phyloP scores from a whole-genome alignment of 441 rosid genomes.

The Gossypium laxum region DNA sequence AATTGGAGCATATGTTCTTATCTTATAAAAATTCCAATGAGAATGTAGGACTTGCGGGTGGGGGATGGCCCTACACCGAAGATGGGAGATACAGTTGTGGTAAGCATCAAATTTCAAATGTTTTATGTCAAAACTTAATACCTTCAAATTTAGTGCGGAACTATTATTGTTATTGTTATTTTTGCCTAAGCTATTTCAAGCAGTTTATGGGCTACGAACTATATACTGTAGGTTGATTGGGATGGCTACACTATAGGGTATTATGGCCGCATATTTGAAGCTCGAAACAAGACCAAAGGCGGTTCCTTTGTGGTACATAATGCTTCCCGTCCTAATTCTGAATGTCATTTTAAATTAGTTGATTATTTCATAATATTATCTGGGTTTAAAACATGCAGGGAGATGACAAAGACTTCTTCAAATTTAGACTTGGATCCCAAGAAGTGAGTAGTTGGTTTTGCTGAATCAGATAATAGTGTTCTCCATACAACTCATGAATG shows the following conservation, averaged over 20 bases:
- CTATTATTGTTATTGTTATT: constrained; percentile 2
- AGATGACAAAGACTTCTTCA: constrained; percentile 72
- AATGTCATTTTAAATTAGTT: neutral
- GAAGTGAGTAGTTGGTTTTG: constrained; percentile 36
- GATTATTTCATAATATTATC: constrained; percentile 11
- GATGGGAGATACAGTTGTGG: constrained; percentile 73
- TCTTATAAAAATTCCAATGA: constrained; percentile 9
- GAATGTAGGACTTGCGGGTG: constrained; percentile 64
- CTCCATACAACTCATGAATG: constrained; percentile 1
- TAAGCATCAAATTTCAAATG: constrained; percentile 21
- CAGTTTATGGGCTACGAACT: constrained; percentile 8
- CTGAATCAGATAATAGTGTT: neutral
- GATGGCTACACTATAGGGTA: constrained; percentile 95
- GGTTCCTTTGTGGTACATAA: constrained; percentile 77
- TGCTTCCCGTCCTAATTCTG: constrained; percentile 13
- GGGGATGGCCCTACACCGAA: constrained; percentile 76
- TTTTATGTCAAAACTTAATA: neutral
- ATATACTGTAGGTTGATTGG: constrained; percentile 69
- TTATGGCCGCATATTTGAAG: constrained; percentile 97
- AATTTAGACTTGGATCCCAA: constrained; percentile 64
- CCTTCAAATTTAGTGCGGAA: neutral
- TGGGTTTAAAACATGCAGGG: constrained; percentile 42
- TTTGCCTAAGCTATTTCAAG: neutral
- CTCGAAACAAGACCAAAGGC: constrained; percentile 91
- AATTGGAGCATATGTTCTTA: constrained; percentile 12